Evolutionary conservation across 2,329 filamentous ascomycete species (phyloP), one percentile per base, ranked within the genome.

Genomic region (Pleurostoma richardsiae): DNA sequence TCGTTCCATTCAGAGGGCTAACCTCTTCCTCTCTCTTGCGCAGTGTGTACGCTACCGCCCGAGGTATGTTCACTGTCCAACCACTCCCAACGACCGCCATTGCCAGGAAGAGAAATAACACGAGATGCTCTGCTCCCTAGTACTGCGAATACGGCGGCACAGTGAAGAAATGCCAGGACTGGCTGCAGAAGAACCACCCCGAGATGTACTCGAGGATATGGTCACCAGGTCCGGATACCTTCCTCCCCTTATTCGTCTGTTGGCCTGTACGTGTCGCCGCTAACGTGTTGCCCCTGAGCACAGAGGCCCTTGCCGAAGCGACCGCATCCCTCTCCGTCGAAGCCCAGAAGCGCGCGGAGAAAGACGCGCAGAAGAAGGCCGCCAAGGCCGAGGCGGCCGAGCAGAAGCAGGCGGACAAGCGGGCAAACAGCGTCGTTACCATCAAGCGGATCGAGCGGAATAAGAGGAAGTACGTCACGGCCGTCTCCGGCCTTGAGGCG

Each of bases 121-220:
- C 26, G 39, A 51, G 50, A 51, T 60, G 68, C 19, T 19, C 19
- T 19, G 19, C 19, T 19, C 19, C 19, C 56, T 71, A 97, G 94
- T 99, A 96, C 73, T 99, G 94, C 76, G 94, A 99, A 72, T 97
- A 96, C 69, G 94, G 94, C 62, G 92, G 91, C 54, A 97, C 91
- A 38, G 85, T 87, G 28, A 96, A 90, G 71, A 99, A 96, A 73
- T 99, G 94, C 73, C 87, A 92, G 68, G 91, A 97, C 67, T 99
- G 94, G 94, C 83, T 99, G 26, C 74, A 89, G 60, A 80, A 84
- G 54, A 78, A 83, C 54, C 79, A 96, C 58, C 80, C 83, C 3
- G 75, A 79, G 41, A 72, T 96, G 65, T 95, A 95, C 69, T 69
- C 80, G 52, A 74, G 75, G 59, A 79, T 99, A 68, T 96, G 95